Conservation (phyloP, 2,329 filamentous ascomycete genomes). For the Claviceps digitariae region DNA sequence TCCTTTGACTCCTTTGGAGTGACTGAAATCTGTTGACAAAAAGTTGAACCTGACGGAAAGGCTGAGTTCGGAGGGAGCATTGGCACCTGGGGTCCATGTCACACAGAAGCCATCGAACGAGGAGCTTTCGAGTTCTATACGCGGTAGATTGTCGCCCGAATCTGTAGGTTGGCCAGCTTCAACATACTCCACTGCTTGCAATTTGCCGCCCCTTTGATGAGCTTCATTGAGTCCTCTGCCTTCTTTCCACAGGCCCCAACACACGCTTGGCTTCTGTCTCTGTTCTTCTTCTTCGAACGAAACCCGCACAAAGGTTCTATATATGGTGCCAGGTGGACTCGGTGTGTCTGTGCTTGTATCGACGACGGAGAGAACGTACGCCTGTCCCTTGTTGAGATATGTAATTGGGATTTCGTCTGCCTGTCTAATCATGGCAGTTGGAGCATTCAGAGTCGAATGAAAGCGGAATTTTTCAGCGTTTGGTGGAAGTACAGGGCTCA, state of each 20-base stretch:
- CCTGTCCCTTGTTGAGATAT: conserved; percentile 94
- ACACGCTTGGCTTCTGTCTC: conserved; percentile 64
- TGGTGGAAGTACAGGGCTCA: conserved; percentile 33
- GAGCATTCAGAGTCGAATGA: conserved; percentile 78
- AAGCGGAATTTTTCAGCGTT: conserved; percentile 70
- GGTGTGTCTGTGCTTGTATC: conserved; percentile 57
- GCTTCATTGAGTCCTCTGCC: conserved; percentile 91
- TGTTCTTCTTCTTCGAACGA: conserved; percentile 97
- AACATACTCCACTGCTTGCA: conserved; percentile 92
- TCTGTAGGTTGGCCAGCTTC: conserved; percentile 48
- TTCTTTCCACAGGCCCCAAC: conserved; percentile 91
- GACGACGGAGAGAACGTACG: conserved; percentile 73
- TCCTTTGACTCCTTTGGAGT: conserved; percentile 96
- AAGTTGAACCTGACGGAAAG: conserved; percentile 96
- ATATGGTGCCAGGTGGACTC: conserved; percentile 49
- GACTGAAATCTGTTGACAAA: conserved; percentile 94
- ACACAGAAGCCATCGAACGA: conserved; percentile 94
- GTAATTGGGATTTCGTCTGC: conserved; percentile 89
- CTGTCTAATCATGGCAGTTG: conserved; percentile 91
- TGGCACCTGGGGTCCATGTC: conserved; percentile 65
- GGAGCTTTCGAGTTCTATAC: conserved; percentile 57
- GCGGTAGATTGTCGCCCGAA: conserved; percentile 51
- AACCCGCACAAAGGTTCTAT: conserved; percentile 85
- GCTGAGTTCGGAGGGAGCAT: conserved; percentile 60
- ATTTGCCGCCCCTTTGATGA: conserved; percentile 79